Evolutionary conservation across 768 basidiomycete genomes (phyloP).

Genomic region (Mycena amicta): DNA sequence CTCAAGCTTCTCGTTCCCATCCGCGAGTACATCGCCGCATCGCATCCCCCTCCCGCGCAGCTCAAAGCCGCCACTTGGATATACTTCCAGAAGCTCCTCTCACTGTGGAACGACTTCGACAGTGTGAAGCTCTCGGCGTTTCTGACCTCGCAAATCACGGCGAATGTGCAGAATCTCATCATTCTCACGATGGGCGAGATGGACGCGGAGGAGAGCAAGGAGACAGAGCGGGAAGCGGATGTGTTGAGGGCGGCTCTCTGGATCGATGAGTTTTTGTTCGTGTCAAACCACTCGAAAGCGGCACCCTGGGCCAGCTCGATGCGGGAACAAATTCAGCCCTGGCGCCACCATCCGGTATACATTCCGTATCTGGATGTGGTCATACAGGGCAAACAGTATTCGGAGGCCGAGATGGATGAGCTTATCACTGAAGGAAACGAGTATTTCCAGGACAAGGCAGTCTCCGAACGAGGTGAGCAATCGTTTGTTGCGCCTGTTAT

Average conservation of each 20-base stretch:
- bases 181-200: neutral
- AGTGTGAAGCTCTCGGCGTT: neutral
- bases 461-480: neutral
- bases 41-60: neutral
- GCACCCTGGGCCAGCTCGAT: neutral
- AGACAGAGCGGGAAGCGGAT: neutral
- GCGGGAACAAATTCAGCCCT: neutral
- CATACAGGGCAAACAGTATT: neutral
- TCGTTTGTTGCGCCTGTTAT: neutral
- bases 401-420: neutral
- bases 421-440: neutral
- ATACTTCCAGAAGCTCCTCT: conserved; percentile 2
- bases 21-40: neutral
- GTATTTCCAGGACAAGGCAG: neutral
- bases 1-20: conserved; percentile 4
- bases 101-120: conserved; percentile 5
- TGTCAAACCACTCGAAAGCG: neutral
- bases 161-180: conserved; percentile 2
- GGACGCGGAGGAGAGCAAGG: neutral
- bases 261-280: neutral
- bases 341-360: neutral
- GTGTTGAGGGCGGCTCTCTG: neutral
- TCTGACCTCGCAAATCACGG: neutral
- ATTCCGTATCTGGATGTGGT: neutral
- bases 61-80: neutral